Base-by-base conservation (phyloP, 768 basidiomycete genomes). In the Leccinellum rugosiceps region DNA sequence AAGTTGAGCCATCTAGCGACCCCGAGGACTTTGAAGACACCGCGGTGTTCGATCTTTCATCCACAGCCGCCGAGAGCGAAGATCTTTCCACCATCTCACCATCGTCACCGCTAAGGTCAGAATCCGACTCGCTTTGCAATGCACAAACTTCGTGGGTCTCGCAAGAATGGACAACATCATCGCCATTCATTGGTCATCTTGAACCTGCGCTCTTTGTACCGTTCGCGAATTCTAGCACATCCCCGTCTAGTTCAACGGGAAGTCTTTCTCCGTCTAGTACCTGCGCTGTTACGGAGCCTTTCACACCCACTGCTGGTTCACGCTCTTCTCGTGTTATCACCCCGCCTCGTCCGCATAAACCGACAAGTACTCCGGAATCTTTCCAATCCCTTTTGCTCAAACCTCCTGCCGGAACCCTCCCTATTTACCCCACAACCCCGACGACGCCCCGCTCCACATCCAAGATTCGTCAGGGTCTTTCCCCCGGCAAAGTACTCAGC, bases 401-500 rank as follows among this genome's bases (percentile, higher is more conserved):
- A 58, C 53, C 66, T 31, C 68, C 73, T 7, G 26, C 66, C 15
- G 62, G 60, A 56, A 70, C 57, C 45, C 69, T 65, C 25, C 67
- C 72, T 31, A 31, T 74, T 25, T 48, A 63, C 4, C 62, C 63
- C 31, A 63, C 41, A 53, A 67, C 63, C 6, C 76, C 73, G 5
- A 58, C 69, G 11, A 75, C 76, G 2, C 76, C 78, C 1, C 70
- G 71, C 15, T 67, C 69, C 13, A 56, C 63, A 28, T 21, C 21
- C 21, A 63, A 58, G 30, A 25, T 56, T 38, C 63, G 63, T 32
- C 55, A 56, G 21, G 64, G 58, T 44, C 61, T 69, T 30, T 75
- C 77, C 21, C 68, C 73, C 21, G 77, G 75, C 60, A 77, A 78
- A 57, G 73, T 76, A 52, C 69, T 73, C 59, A 69, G 65, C 15